A percentile compares a stretch with the other conserved stretches of the same genome.
Evolutionary conservation across 2,329 filamentous ascomycete species (phyloP).

Genomic region (Colletotrichum graminicola): DNA sequence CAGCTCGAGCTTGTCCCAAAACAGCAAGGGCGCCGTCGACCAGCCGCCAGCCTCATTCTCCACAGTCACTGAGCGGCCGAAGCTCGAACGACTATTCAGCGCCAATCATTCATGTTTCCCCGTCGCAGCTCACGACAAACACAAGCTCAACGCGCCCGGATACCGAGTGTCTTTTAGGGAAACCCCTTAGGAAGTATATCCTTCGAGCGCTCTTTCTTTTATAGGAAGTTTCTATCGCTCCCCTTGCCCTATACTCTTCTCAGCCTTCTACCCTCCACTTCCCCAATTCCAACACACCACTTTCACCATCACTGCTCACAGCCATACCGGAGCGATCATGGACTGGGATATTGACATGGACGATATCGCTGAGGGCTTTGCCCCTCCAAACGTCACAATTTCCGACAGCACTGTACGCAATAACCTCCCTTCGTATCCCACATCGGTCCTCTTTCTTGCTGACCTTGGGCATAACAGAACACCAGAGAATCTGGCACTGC

Average conservation of each 20-base stretch:
- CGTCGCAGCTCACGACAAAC: not conserved
- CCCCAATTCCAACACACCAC: conserved; percentile 30
- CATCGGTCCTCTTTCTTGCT: conserved; percentile 1
- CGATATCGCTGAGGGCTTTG: conserved; percentile 60
- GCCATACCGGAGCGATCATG: conserved; percentile 58
- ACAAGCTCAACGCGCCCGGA: not conserved
- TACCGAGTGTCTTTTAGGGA: not conserved
- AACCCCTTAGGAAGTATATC: not conserved
- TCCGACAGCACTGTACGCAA: conserved; percentile 13
- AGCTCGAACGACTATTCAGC: not conserved
- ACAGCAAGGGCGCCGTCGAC: conserved; percentile 1
- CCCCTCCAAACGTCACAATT: conserved; percentile 6
- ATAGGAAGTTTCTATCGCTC: not conserved
- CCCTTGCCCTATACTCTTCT: not conserved
- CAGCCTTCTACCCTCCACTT: not conserved
- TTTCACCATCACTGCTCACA: conserved; percentile 39
- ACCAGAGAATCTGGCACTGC: not conserved
- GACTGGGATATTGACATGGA: conserved; percentile 81
- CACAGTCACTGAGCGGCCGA: conserved; percentile 8
- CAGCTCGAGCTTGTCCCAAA: not conserved
- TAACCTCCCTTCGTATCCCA: too few species aligned
- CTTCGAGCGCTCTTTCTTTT: not conserved
- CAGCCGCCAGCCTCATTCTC: conserved; percentile 20
- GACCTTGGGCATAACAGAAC: conserved; percentile 11
- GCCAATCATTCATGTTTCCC: not conserved